phyloP scores from a whole-genome alignment of 1,139 yeast species.

The Protomyces arabidopsidicola region DNA sequence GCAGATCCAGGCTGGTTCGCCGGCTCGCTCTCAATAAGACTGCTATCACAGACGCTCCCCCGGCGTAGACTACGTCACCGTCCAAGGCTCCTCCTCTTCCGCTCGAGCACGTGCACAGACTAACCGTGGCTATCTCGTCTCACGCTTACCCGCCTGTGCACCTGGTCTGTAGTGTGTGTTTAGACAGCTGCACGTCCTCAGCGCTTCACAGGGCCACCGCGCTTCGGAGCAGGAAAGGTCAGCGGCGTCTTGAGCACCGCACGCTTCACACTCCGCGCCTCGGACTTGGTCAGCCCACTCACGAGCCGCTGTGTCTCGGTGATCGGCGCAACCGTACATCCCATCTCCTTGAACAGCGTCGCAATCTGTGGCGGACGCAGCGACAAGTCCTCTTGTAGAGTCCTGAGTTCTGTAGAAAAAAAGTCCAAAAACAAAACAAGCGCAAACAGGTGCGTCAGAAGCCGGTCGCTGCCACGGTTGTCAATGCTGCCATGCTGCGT shows the following conservation, averaged over 20 bases:
- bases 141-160: too few species aligned
- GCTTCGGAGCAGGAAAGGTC: conserved; percentile 61
- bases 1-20: too few species aligned
- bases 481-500: conserved; percentile 63
- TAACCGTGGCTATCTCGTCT: too few species aligned
- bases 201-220: conserved; percentile 4
- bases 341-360: conserved; percentile 70
- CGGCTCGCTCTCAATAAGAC: too few species aligned
- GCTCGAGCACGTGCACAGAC: too few species aligned
- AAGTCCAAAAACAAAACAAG: conserved; percentile 70
- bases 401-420: conserved; percentile 69
- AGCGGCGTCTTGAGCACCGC: conserved; percentile 86
- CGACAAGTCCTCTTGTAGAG: conserved; percentile 79
- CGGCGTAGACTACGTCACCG: too few species aligned
- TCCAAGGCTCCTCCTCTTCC: too few species aligned
- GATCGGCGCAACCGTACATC: conserved; percentile 71
- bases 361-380: conserved; percentile 53
- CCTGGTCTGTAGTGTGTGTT: too few species aligned
- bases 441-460: conserved; percentile 72
- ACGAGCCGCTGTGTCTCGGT: conserved; percentile 80
- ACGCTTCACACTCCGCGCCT: conserved; percentile 65
- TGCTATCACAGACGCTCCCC: too few species aligned
- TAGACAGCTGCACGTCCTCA: too few species aligned
- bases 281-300: conserved; percentile 64
- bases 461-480: conserved; percentile 67